Evolutionary conservation across 2,329 filamentous ascomycete genomes (phyloP), one percentile per base, ranked within the genome.

Genomic region (Penicillium hesseltinei): DNA sequence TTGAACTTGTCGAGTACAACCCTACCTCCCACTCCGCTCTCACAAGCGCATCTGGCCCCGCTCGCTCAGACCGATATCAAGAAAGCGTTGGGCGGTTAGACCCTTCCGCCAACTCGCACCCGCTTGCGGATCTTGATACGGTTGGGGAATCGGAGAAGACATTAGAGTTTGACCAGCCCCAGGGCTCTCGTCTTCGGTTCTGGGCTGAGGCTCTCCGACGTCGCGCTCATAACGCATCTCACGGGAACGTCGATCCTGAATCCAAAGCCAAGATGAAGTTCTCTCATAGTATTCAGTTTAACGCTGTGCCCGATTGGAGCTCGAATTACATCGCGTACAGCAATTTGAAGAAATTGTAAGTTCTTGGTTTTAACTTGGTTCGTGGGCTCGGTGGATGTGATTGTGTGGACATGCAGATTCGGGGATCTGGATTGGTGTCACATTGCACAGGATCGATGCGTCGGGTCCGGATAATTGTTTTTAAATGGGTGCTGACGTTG

Each of bases 271-370:
- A 91, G 72, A 99, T 99, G 94, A 97, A 97, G 88, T 99, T 99
- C 82, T 97, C 93, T 19, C 94, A 99, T 76, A 97, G 93, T 78
- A 88, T 99, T 68, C 94, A 99, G 81, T 99, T 99, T 80, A 99
- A 99, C 80, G 92, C 94, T 62, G 94, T 99, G 68, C 94, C 94
- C n/a, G 94, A 99, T 78, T 99, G 94, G 94, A 97, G 91, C 80
- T 92, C 88, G 69, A 87, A 97, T 77, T 99, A 99, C 77, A 95
- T 99, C 72, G 90, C 92, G 59, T 99, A 99, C 78, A 97, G 92
- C 79, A 97, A 97, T 71, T 84, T 99, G 68, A 99, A 99, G 82
- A 99, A 99, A 81, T 84, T 97, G 91, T 95, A 75, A 71, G 89
- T 82, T 53, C 23, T 25, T 36, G 25, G 25, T 27, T 13, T 38